Conservation (phyloP, 441 rosid species). For the Bruguiera hainesii region DNA sequence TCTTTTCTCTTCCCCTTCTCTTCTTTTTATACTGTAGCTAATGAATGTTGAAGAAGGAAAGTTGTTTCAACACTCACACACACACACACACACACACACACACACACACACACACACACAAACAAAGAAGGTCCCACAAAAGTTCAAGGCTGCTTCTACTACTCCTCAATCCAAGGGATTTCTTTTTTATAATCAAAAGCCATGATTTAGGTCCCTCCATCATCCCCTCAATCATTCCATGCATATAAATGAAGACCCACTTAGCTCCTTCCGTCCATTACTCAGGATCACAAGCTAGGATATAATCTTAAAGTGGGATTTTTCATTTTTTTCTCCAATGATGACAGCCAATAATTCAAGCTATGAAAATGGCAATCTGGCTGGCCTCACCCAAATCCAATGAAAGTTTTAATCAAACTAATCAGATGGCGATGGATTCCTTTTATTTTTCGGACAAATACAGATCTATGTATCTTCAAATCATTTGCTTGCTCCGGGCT, state of each 20-base stretch:
- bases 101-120: not conserved
- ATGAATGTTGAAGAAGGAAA: conserved; percentile 33
- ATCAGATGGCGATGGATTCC: conserved; percentile 29
- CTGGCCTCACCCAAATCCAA: conserved; percentile 34
- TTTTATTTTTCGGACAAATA: conserved; percentile 35
- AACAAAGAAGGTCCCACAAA: conserved; percentile 32
- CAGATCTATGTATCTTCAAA: conserved; percentile 27
- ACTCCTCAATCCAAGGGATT: conserved; percentile 83
- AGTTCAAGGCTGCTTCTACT: conserved; percentile 44
- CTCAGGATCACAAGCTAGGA: conserved; percentile 18
- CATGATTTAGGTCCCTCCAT: conserved; percentile 50
- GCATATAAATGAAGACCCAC: conserved; percentile 50
- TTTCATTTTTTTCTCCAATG: conserved; percentile 6
- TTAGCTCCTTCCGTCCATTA: conserved; percentile 21
- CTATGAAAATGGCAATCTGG: conserved; percentile 20
- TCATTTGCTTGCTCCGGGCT: conserved; percentile 47
- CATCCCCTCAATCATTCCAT: conserved; percentile 58
- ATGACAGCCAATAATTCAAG: conserved; percentile 34
- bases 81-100: not conserved
- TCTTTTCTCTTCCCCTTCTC: conserved; percentile 37
- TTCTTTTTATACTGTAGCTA: conserved; percentile 53
- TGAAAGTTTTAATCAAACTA: conserved; percentile 24
- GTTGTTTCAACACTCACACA: not conserved
- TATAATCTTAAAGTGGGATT: conserved; percentile 7
- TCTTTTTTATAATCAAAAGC: conserved; percentile 43